These are phyloP conservation scores for Thelonectria discophora DNA, from an alignment of 2,329 filamentous ascomycete species.

Conservation along the genomic window DNA sequence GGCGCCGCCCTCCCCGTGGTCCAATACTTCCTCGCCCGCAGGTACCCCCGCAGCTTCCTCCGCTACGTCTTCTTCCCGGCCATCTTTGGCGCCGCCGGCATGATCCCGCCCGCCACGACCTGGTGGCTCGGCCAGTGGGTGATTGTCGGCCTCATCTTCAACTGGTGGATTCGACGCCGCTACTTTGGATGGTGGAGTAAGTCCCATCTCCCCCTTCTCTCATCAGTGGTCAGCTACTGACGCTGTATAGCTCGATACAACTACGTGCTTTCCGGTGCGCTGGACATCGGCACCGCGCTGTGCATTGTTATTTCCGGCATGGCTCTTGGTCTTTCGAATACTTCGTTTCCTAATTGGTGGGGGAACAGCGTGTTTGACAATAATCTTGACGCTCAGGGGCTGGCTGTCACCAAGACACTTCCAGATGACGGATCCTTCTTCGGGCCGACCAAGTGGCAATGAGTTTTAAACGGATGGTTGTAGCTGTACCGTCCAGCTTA, in stretches of 20 bases:
- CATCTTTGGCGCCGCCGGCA: constrained; percentile 70
- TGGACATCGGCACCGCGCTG: constrained; percentile 12
- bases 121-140: constrained; percentile 73
- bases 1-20: constrained; percentile 69
- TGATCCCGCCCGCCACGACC: constrained; percentile 72
- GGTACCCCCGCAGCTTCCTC: constrained; percentile 67
- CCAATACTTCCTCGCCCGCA: constrained; percentile 69
- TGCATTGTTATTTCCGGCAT: constrained; percentile 14
- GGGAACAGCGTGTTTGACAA: constrained; percentile 11
- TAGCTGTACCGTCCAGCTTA: no score
- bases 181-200: constrained; percentile 78
- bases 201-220: constrained; percentile 44
- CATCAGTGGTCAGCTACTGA: background rate
- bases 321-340: constrained; percentile 11
- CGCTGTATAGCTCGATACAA: constrained; percentile 6
- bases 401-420: constrained; percentile 9
- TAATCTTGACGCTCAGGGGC: constrained; percentile 6
- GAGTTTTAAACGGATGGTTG: background rate
- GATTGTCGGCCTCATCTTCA: constrained; percentile 72
- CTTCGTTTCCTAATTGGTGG: constrained; percentile 7
- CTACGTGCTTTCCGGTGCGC: constrained; percentile 12
- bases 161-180: constrained; percentile 70
- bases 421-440: constrained; percentile 14
- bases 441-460: constrained; percentile 8
- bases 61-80: constrained; percentile 74